Percentiles rank a stretch among this genome's conserved stretches.
Conservation (phyloP, 1,284 basidiomycete species). For the Cutaneotrichosporon mucoides region DNA sequence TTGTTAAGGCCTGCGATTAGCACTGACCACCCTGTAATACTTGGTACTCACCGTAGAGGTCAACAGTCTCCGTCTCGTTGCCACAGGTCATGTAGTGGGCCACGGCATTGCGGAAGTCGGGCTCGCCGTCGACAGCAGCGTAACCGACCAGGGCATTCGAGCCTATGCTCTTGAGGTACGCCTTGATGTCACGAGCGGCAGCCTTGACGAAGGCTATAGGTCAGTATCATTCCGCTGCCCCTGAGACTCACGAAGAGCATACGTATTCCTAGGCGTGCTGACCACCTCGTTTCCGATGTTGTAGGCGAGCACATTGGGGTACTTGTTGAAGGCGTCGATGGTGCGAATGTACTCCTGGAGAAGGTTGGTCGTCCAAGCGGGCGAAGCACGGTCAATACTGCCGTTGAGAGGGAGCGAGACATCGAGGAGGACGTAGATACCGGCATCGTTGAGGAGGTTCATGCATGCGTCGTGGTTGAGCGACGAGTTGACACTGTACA, state of each 20-base stretch:
- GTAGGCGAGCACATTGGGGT: constrained; percentile 73
- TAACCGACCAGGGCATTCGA: constrained; percentile 74
- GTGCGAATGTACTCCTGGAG: constrained; percentile 72
- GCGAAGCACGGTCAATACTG: constrained; percentile 70
- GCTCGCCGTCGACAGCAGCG: constrained; percentile 74
- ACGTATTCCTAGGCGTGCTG: constrained; percentile 57
- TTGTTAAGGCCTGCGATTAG: constrained; percentile 42
- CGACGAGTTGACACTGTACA: constrained; percentile 77
- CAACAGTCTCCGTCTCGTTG: constrained; percentile 64
- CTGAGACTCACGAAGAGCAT: constrained; percentile 54
- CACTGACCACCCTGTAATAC: constrained; percentile 52
- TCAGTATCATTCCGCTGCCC: too few species aligned
- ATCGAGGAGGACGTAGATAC: constrained; percentile 88
- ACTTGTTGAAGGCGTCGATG: constrained; percentile 71
- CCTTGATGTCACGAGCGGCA: constrained; percentile 78
- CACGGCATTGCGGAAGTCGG: constrained; percentile 63
- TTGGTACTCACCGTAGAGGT: constrained; percentile 77
- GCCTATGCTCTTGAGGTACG: constrained; percentile 69
- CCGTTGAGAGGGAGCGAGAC: constrained; percentile 78
- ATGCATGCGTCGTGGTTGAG: constrained; percentile 84
- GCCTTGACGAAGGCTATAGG: constrained; percentile 72
- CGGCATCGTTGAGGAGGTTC: constrained; percentile 66
- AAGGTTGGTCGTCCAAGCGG: constrained; percentile 79
- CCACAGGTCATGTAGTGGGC: constrained; percentile 81
- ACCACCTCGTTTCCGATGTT: constrained; percentile 91